Conservation (phyloP, 805 yeast species). For the Jamesozyma lodderae region DNA sequence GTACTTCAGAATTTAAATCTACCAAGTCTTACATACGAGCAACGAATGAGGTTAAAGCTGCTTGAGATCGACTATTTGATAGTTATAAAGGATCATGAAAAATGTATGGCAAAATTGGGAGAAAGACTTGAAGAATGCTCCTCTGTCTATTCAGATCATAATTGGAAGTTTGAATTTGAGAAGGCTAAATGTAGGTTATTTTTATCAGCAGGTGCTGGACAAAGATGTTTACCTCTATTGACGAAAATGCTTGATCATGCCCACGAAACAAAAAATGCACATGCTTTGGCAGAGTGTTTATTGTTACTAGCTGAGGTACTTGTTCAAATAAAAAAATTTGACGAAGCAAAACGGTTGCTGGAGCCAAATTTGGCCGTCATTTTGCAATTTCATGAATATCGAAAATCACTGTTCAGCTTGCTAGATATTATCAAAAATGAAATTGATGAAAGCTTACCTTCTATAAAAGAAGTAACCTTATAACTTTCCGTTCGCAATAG, state of each 20-base stretch:
- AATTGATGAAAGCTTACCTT: no score
- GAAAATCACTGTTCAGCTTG: neutral
- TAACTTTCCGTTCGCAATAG: no score
- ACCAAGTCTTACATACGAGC: constrained; percentile 26
- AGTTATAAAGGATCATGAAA: constrained; percentile 24
- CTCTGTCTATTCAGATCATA: constrained; percentile 21
- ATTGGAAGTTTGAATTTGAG: constrained; percentile 24
- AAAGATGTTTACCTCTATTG: constrained; percentile 42
- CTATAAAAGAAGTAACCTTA: no score
- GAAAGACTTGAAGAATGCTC: constrained; percentile 16
- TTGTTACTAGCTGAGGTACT: constrained; percentile 39
- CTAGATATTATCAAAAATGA: no score
- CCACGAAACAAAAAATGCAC: constrained; percentile 36
- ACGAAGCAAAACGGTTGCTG: constrained; percentile 29
- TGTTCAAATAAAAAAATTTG: constrained; percentile 32
- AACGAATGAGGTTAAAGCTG: constrained; percentile 34
- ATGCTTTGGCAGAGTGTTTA: constrained; percentile 39
- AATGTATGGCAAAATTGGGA: constrained; percentile 21
- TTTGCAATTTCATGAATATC: constrained; percentile 5
- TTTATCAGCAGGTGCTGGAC: constrained; percentile 35
- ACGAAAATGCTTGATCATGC: constrained; percentile 44
- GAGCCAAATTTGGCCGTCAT: constrained; percentile 4
- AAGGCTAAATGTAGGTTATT: constrained; percentile 24
- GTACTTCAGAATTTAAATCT: constrained; percentile 28
- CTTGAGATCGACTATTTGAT: constrained; percentile 34